Conservation (phyloP, 495 filamentous ascomycete species). For the Lasiosphaeriaceae sp. region DNA sequence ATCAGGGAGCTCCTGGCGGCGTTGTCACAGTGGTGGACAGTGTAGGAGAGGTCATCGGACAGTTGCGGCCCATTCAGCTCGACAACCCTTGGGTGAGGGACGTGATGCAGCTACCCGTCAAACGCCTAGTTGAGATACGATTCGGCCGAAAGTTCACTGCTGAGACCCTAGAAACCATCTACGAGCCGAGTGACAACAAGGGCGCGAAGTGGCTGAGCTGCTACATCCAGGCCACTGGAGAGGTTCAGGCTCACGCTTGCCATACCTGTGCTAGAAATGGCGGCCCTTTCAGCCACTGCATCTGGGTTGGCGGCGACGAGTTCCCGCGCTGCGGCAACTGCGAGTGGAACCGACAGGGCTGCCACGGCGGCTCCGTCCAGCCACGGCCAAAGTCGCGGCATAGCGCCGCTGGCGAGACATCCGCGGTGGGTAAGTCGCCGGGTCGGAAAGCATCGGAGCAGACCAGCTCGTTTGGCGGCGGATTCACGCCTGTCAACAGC, state of each 20-base stretch:
- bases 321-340: slow-evolving; percentile 33
- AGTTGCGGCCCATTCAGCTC: slow-evolving; percentile 9
- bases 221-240: slow-evolving; percentile 30
- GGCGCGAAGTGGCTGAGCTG: slow-evolving; percentile 27
- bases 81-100: slow-evolving; percentile 14
- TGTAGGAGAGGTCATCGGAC: slow-evolving; percentile 14
- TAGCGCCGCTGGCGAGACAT: background rate
- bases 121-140: slow-evolving; percentile 25
- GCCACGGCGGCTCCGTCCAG: slow-evolving; percentile 4
- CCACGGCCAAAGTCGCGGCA: background rate
- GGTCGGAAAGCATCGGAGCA: background rate
- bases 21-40: slow-evolving; percentile 14
- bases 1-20: background rate
- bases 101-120: slow-evolving; percentile 18
- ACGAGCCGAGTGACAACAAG: slow-evolving; percentile 22
- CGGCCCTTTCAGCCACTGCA: slow-evolving; percentile 24
- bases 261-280: slow-evolving; percentile 15
- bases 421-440: background rate
- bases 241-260: slow-evolving; percentile 21
- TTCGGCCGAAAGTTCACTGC: slow-evolving; percentile 20
- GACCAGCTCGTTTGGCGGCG: slow-evolving; percentile 1
- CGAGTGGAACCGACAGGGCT: slow-evolving; percentile 29
- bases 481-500: slow-evolving; percentile 27
- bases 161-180: slow-evolving; percentile 20
- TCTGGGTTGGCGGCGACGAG: slow-evolving; percentile 18